Conservation (phyloP, 257 asterid species). For the Vinca minor region DNA sequence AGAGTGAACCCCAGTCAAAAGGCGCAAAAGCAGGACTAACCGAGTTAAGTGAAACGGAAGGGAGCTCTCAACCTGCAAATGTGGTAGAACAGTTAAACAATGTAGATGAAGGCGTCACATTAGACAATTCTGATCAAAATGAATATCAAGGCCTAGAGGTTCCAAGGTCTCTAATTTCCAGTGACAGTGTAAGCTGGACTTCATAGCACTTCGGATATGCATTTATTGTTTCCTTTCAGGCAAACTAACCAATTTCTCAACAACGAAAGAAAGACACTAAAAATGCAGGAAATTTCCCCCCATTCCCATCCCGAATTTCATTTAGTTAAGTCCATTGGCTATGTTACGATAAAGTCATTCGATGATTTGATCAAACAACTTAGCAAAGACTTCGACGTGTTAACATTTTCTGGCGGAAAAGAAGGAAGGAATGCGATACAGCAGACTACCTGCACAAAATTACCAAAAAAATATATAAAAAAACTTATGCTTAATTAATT, state of each 20-base stretch:
- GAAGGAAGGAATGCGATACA: constrained; percentile 30
- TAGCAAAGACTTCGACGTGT: constrained; percentile 46
- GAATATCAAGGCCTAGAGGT: constrained; percentile 22
- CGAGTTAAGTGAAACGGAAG: constrained; percentile 8
- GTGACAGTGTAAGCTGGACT: constrained; percentile 35
- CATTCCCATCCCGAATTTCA: not conserved
- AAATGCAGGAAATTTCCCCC: not conserved
- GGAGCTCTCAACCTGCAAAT: constrained; percentile 13
- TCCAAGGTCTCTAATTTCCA: constrained; percentile 16
- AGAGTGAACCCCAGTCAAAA: constrained; percentile 13
- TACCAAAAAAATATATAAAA: constrained; percentile 53
- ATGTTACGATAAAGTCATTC: constrained; percentile 35
- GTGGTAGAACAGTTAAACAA: constrained; percentile 5
- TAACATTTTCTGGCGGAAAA: constrained; percentile 33
- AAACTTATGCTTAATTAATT: constrained; percentile 7
- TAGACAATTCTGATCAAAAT: constrained; percentile 23
- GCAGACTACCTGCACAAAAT: constrained; percentile 42
- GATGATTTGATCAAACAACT: constrained; percentile 63
- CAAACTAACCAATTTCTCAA: not conserved
- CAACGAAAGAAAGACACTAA: not conserved
- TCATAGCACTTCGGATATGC: not conserved
- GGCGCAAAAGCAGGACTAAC: constrained; percentile 20
- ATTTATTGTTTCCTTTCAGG: not conserved
- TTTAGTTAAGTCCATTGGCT: constrained; percentile 11
- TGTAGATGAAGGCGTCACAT: constrained; percentile 15